phyloP scores from a whole-genome alignment of 2,329 filamentous ascomycete genomes.

The Ceratocystis colombiana region DNA sequence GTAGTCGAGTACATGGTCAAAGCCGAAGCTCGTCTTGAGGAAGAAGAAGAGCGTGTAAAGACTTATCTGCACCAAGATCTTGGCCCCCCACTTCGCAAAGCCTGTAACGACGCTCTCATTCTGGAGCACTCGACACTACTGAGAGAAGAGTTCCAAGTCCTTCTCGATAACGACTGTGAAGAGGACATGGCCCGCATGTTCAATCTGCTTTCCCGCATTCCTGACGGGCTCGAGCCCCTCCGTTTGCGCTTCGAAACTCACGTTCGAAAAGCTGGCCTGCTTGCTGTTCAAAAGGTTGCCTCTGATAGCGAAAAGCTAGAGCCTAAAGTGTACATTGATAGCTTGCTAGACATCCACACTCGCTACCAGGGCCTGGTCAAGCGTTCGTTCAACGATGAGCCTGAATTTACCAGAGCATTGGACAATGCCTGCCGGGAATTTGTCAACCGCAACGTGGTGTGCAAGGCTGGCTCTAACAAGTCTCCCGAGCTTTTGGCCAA shows the following conservation, averaged over 20 bases:
- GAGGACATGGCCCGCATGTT: slow-evolving; percentile 98
- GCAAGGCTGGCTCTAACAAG: slow-evolving; percentile 84
- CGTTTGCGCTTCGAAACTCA: slow-evolving; percentile 82
- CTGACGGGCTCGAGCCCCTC: slow-evolving; percentile 81
- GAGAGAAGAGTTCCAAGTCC: slow-evolving; percentile 86
- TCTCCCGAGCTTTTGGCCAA: slow-evolving; percentile 92
- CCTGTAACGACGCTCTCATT: slow-evolving; percentile 82
- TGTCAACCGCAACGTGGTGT: slow-evolving; percentile 94
- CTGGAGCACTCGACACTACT: slow-evolving; percentile 77
- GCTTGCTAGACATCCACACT: slow-evolving; percentile 84
- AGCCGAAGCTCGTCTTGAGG: slow-evolving; percentile 75
- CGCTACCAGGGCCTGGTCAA: slow-evolving; percentile 89
- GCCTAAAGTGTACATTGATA: slow-evolving; percentile 93
- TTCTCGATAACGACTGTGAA: slow-evolving; percentile 87
- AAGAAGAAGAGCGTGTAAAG: slow-evolving; percentile 88
- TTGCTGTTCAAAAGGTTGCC: slow-evolving; percentile 83
- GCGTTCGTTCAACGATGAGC: slow-evolving; percentile 85
- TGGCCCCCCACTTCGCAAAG: slow-evolving; percentile 68
- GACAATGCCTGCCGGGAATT: slow-evolving; percentile 98
- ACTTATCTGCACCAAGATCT: slow-evolving; percentile 91
- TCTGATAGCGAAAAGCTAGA: slow-evolving; percentile 82
- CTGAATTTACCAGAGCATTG: slow-evolving; percentile 89
- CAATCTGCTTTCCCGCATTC: slow-evolving; percentile 75
- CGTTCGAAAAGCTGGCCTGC: slow-evolving; percentile 77
- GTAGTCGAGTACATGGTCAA: slow-evolving; percentile 99